Evolutionary conservation across 163 green algal species (phyloP).

Genomic region (Coccomyxa subellipsoidea): DNA sequence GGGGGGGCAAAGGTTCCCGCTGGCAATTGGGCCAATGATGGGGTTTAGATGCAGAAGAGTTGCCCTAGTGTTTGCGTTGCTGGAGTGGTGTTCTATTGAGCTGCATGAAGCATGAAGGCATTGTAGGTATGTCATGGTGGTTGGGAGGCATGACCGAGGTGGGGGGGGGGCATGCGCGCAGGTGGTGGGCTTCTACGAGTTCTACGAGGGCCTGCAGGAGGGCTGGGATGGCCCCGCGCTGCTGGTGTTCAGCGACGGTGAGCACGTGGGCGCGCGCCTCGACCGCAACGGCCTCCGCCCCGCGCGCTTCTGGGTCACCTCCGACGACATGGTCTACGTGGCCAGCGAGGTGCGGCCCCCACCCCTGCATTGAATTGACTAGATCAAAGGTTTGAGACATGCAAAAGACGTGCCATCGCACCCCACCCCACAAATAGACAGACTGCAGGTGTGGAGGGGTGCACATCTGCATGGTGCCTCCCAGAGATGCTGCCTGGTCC

Average conservation of each 20-base stretch:
- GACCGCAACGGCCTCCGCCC: conserved; percentile 98
- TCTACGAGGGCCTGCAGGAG: conserved; percentile 97
- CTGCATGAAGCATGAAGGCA: too few species aligned
- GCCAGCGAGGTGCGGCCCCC: conserved; percentile 87
- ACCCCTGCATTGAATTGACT: background rate
- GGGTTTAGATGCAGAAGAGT: background rate
- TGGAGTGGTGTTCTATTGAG: too few species aligned
- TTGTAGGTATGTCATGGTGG: too few species aligned
- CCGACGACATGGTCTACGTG: conserved; percentile 95
- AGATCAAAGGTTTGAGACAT: too few species aligned
- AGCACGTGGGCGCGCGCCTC: conserved; percentile 81
- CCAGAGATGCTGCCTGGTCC: too few species aligned
- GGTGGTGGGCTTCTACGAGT: conserved; percentile 96
- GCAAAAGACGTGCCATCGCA: background rate
- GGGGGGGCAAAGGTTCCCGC: too few species aligned
- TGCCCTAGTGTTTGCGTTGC: too few species aligned
- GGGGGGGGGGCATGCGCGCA: conserved; percentile 24
- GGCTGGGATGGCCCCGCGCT: conserved; percentile 98
- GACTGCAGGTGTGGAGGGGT: too few species aligned
- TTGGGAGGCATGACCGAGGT: background rate
- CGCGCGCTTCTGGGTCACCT: conserved; percentile 94
- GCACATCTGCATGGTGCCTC: too few species aligned
- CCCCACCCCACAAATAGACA: too few species aligned
- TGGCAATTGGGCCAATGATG: background rate
- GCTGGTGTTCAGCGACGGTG: conserved; percentile 94